A percentile compares a stretch with the other conserved stretches of the same genome.
These are phyloP conservation scores for Xylogone sp. DNA, from an alignment of 2,329 filamentous ascomycete genomes.

Conservation along the genomic window DNA sequence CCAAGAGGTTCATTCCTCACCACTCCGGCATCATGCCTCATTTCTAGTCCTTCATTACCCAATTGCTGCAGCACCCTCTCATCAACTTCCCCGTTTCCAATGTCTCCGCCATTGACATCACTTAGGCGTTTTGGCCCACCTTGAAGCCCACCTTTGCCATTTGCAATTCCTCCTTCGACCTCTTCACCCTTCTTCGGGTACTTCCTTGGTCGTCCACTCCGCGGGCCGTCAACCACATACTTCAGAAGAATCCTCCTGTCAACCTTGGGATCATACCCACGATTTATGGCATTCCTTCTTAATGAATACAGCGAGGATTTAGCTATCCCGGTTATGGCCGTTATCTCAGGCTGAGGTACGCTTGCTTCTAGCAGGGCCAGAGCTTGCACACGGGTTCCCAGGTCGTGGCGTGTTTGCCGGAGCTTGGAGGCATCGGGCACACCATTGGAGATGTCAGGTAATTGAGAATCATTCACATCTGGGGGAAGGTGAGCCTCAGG, in stretches of 20 bases:
- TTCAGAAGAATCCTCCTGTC: background rate
- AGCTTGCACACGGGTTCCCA: background rate
- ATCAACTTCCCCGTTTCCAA: background rate
- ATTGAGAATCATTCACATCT: background rate
- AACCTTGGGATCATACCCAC: background rate
- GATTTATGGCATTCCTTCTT: background rate
- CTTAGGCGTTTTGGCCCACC: background rate
- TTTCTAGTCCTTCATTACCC: background rate
- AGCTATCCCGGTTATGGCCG: background rate
- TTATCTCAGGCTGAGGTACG: background rate
- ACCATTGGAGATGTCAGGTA: background rate
- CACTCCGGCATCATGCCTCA: too few species aligned
- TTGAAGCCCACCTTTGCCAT: background rate
- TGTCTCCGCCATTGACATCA: background rate
- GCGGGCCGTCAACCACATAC: background rate
- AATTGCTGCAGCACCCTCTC: background rate
- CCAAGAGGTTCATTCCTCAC: too few species aligned
- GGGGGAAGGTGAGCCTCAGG: background rate
- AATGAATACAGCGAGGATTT: background rate
- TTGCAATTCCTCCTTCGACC: background rate
- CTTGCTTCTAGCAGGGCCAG: background rate
- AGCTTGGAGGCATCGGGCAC: background rate
- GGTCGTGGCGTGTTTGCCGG: background rate
- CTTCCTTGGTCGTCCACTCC: conserved; percentile 1
- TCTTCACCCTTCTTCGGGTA: background rate